phyloP scores from a whole-genome alignment of 208 protist genomes.

The Wallacemonas collosoma region DNA sequence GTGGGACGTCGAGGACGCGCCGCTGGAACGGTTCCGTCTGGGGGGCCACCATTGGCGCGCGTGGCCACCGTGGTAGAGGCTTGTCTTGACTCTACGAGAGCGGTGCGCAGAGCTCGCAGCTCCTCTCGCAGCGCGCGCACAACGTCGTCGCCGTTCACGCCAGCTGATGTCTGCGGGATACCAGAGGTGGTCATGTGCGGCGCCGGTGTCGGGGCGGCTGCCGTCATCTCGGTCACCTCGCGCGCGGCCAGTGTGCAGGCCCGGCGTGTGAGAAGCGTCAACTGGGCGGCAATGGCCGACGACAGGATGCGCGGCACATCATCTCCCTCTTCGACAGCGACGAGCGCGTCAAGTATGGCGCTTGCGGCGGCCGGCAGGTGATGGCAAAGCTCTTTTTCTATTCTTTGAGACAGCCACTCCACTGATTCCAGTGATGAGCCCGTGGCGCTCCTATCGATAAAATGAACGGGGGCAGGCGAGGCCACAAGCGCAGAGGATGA shows the following conservation, averaged over 20 bases:
- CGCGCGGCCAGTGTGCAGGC: conserved; percentile 6
- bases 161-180: not conserved
- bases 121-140: conserved; percentile 29
- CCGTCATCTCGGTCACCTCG: not conserved
- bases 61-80: no score
- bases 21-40: no score
- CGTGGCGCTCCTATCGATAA: no score
- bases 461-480: no score
- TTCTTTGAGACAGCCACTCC: no score
- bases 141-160: conserved; percentile 18
- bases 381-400: not conserved
- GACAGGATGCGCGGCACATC: conserved; percentile 23
- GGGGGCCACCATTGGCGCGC: no score
- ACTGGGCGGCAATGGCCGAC: conserved; percentile 19
- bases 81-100: not conserved
- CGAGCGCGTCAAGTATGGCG: conserved; percentile 25
- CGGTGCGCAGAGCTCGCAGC: conserved; percentile 27
- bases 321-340: conserved; percentile 28
- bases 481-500: no score
- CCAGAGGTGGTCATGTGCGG: no score
- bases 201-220: conserved; percentile 3
- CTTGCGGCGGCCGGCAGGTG: conserved; percentile 1
- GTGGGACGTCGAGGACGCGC: no score
- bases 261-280: conserved; percentile 18
- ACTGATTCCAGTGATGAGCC: no score